These are phyloP conservation scores for Gloeostereum incarnatum DNA, from an alignment of 768 basidiomycete genomes.

Conservation along the genomic window DNA sequence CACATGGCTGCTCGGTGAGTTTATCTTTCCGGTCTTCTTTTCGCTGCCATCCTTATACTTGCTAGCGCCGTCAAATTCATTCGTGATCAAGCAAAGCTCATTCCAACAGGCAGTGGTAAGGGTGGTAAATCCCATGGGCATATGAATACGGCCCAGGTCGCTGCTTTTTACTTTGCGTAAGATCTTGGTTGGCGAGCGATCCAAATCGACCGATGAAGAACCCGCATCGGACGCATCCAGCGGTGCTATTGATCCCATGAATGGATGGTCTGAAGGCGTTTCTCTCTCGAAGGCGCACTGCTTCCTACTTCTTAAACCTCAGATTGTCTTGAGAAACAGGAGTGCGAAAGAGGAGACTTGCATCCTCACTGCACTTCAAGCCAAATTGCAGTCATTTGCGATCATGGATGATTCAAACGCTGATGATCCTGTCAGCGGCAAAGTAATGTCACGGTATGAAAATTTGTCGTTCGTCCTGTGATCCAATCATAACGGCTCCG, in stretches of 20 bases:
- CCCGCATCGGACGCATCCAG: background rate
- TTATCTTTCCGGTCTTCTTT: slow-evolving; percentile 3
- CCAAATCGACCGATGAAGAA: slow-evolving; percentile 23
- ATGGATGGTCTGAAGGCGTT: slow-evolving; percentile 68
- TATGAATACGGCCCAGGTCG: slow-evolving; percentile 49
- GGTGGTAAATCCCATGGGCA: slow-evolving; percentile 19
- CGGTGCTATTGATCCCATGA: slow-evolving; percentile 45
- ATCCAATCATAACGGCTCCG: background rate
- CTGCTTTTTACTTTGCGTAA: slow-evolving; percentile 57
- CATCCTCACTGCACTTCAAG: slow-evolving; percentile 71
- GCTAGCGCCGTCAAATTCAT: slow-evolving; percentile 81
- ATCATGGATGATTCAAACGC: slow-evolving; percentile 74
- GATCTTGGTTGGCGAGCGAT: slow-evolving; percentile 47
- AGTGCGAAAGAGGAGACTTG: slow-evolving; percentile 44
- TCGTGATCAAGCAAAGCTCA: slow-evolving; percentile 64
- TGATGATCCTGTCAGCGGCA: slow-evolving; percentile 79
- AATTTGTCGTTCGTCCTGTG: background rate
- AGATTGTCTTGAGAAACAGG: slow-evolving; percentile 71
- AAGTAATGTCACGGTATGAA: slow-evolving; percentile 74
- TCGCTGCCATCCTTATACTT: slow-evolving; percentile 7
- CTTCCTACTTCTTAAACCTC: slow-evolving; percentile 85
- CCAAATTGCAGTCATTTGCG: slow-evolving; percentile 66
- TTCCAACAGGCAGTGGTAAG: slow-evolving; percentile 17
- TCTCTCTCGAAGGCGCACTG: slow-evolving; percentile 65
- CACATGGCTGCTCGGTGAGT: slow-evolving; percentile 78